Conservation (phyloP, 1,139 yeast genomes). For the Yamadazyma trypodendri region DNA sequence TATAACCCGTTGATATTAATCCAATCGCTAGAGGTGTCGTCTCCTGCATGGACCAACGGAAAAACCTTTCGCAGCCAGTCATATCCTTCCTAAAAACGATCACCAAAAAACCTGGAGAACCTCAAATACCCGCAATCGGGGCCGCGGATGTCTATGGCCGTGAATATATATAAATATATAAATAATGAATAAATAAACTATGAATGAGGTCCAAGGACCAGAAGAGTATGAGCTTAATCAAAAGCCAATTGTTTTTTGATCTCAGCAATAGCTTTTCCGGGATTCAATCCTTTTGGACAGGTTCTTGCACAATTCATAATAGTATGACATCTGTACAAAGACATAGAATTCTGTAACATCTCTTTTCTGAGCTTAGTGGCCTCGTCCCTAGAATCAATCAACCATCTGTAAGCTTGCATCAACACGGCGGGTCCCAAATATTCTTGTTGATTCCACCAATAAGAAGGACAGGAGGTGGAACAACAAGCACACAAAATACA, state of each 20-base stretch:
- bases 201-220: not conserved
- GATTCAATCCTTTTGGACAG: constrained; percentile 99
- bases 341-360: constrained; percentile 95
- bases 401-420: constrained; percentile 99
- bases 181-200: not conserved
- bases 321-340: constrained; percentile 97
- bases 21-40: too few relatives aligned
- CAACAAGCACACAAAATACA: constrained; percentile 99
- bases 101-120: not conserved
- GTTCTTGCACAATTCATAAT: constrained; percentile 98
- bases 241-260: constrained; percentile 92
- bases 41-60: not conserved
- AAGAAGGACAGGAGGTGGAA: constrained; percentile 97
- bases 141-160: not conserved
- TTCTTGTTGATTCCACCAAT: constrained; percentile 99
- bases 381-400: constrained; percentile 94
- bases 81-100: not conserved
- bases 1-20: too few relatives aligned
- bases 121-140: not conserved
- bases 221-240: constrained; percentile 32
- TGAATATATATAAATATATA: not conserved
- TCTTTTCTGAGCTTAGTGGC: constrained; percentile 80
- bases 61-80: not conserved
- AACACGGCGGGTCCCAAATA: constrained; percentile 97
- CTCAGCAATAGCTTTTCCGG: constrained; percentile 96